Evolutionary conservation across 352 stramenopile species (phyloP).

Genomic region (Pythium dissotocum): DNA sequence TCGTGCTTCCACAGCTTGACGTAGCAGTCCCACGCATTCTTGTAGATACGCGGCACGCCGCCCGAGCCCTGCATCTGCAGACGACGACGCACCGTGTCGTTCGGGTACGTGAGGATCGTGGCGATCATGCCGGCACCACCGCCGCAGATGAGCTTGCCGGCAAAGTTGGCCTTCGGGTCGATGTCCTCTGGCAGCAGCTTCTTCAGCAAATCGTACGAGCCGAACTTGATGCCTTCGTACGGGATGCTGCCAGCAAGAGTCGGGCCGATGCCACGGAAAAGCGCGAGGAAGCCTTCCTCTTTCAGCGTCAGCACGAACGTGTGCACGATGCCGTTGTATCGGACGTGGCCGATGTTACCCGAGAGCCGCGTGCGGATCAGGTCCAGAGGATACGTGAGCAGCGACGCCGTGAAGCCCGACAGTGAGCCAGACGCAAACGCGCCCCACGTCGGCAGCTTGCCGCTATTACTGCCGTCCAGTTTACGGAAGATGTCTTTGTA

Average conservation of each 20-base stretch:
- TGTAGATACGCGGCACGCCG: slow-evolving; percentile 59
- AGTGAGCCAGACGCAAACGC: slow-evolving; percentile 71
- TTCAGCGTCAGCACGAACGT: slow-evolving; percentile 69
- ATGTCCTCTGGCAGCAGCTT: slow-evolving; percentile 51
- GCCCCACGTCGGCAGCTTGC: slow-evolving; percentile 47
- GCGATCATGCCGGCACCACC: slow-evolving; percentile 80
- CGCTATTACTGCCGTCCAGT: slow-evolving; percentile 20
- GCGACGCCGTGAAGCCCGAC: slow-evolving; percentile 82
- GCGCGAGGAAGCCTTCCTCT: slow-evolving; percentile 61
- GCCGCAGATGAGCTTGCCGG: slow-evolving; percentile 72
- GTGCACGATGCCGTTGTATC: slow-evolving; percentile 72
- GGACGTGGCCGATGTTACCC: slow-evolving; percentile 65
- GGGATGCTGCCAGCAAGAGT: slow-evolving; percentile 70
- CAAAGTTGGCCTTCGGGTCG: slow-evolving; percentile 58
- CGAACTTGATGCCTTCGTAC: slow-evolving; percentile 85
- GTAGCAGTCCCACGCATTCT: slow-evolving; percentile 78
- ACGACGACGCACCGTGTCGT: slow-evolving; percentile 82
- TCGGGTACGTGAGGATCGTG: slow-evolving; percentile 87
- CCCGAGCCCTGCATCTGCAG: slow-evolving; percentile 88
- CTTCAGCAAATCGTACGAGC: slow-evolving; percentile 75
- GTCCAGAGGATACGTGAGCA: slow-evolving; percentile 87
- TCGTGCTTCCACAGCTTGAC: slow-evolving; percentile 61
- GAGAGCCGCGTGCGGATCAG: slow-evolving; percentile 82
- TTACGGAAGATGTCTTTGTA: slow-evolving; percentile 80
- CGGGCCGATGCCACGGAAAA: slow-evolving; percentile 74